phyloP scores from a whole-genome alignment of 306 rosid species.

The Medicago truncatula region DNA sequence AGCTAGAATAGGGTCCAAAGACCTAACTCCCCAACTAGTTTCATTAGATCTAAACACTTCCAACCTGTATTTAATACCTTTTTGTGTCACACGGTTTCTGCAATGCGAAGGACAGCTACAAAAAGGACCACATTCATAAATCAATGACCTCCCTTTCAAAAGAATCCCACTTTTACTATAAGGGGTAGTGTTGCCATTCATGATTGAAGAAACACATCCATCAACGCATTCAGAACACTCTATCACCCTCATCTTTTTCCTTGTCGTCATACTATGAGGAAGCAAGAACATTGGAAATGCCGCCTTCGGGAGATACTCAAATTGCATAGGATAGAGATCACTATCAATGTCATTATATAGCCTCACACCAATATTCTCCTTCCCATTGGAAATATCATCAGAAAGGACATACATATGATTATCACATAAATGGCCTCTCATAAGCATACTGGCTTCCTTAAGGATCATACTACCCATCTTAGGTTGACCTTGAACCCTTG shows the following conservation, averaged over 20 bases:
- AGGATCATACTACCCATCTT: slow-evolving; percentile 84
- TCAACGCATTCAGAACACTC: slow-evolving; percentile 55
- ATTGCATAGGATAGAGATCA: slow-evolving; percentile 64
- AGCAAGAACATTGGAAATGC: slow-evolving; percentile 71
- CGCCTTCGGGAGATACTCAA: slow-evolving; percentile 69
- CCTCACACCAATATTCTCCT: slow-evolving; percentile 60
- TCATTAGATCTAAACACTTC: too few species aligned
- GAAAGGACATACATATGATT: slow-evolving; percentile 69
- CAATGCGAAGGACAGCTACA: too few species aligned
- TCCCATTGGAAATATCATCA: slow-evolving; percentile 66
- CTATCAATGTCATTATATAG: slow-evolving; percentile 82
- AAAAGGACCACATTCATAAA: too few species aligned
- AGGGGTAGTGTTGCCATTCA: too few species aligned
- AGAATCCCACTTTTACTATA: too few species aligned
- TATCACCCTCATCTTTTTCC: slow-evolving; percentile 48
- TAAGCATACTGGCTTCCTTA: slow-evolving; percentile 65
- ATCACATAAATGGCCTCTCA: slow-evolving; percentile 52
- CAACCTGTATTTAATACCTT: too few species aligned
- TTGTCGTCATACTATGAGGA: slow-evolving; percentile 38
- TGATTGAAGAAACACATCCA: too few species aligned
- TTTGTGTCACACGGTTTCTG: too few species aligned
- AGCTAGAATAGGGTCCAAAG: too few species aligned
- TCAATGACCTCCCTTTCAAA: too few species aligned
- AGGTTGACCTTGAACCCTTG: slow-evolving; percentile 82
- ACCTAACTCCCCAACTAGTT: too few species aligned